Evolutionary conservation across 805 yeast species (phyloP), one percentile per base, ranked within the genome.

Genomic region (Wickerhamomyces ciferrii): DNA sequence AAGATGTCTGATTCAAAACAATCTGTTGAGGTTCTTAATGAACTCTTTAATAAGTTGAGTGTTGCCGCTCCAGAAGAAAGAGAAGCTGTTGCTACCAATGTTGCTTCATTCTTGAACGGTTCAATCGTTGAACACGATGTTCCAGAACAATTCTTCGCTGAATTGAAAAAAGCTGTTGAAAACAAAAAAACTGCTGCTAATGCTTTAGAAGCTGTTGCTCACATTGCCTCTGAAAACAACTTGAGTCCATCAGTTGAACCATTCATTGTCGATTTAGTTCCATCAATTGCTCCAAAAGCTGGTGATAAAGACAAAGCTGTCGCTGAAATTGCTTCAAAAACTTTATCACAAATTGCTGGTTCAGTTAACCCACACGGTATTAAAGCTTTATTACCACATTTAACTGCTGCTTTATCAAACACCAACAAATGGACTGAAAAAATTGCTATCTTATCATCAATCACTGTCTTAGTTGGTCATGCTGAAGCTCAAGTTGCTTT

Each of bases 391-490:
- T 80, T 94, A 68, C 96, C 97, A 59, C 79, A 77, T 67, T 73
- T 94, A 65, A 77, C 88, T 60, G 69, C 70, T 52, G 73, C 84
- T 71, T 78, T 94, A 64, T 66, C 77, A 47, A 60, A 72, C 66
- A 80, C 94, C 63, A 80, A 84, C 79, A 94, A 94, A 78, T 94
- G 99, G 99, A 91, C 91, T 65, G 98, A 92, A 81, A 94, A 94
- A 84, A 85, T 84, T 65, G 87, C 96, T 60, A 76, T 91, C 63
- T 79, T 94, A 70, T 81, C 80, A 67, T 86, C 96, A 63, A 76
- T 94, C 66, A 73, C 96, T 57, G 81, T 81, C 60, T 78, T 92
- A 66, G 99, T 94, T 62, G 96, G 88, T 69, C 79, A 89, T 60
- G 97, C 99, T 62, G 92, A 91, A 74, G 86, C 75, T 63, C 99